Evolutionary conservation across 768 basidiomycete genomes (phyloP).

Genomic region (Pholiota conissans): DNA sequence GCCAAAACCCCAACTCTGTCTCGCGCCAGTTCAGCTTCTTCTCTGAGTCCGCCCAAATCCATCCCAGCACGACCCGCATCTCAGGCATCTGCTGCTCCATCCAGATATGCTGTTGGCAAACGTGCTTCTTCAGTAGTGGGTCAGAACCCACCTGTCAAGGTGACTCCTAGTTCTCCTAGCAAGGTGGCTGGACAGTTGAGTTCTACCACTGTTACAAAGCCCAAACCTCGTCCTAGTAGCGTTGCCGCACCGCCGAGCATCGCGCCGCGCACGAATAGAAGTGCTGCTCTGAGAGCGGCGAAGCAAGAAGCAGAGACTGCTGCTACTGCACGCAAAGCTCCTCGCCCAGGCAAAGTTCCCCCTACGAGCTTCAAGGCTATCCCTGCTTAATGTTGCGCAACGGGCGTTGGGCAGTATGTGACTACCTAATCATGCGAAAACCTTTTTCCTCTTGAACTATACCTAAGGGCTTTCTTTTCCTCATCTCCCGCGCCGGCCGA

Average conservation of each 20-base stretch:
- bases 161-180: neutral
- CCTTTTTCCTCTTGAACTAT: neutral
- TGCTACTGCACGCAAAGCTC: slow-evolving; percentile 38
- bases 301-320: slow-evolving; percentile 60
- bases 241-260: slow-evolving; percentile 58
- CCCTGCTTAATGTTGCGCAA: slow-evolving; percentile 21
- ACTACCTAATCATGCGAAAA: neutral
- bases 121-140: slow-evolving; percentile 44
- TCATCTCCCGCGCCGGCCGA: slow-evolving; percentile 9
- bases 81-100: slow-evolving; percentile 24
- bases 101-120: slow-evolving; percentile 24
- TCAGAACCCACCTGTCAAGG: slow-evolving; percentile 4
- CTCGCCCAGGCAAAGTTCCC: slow-evolving; percentile 25
- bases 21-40: slow-evolving; percentile 42
- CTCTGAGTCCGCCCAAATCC: slow-evolving; percentile 23
- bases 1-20: slow-evolving; percentile 45
- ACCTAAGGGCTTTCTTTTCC: neutral
- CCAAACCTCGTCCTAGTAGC: slow-evolving; percentile 57
- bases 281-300: slow-evolving; percentile 67
- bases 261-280: slow-evolving; percentile 70
- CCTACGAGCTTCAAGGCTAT: slow-evolving; percentile 43
- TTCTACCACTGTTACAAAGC: slow-evolving; percentile 19
- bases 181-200: neutral
- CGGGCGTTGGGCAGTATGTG: no score
- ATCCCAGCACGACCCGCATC: slow-evolving; percentile 26